Conservation (phyloP, 2,329 filamentous ascomycete genomes). For the Ampelomyces quisqualis region DNA sequence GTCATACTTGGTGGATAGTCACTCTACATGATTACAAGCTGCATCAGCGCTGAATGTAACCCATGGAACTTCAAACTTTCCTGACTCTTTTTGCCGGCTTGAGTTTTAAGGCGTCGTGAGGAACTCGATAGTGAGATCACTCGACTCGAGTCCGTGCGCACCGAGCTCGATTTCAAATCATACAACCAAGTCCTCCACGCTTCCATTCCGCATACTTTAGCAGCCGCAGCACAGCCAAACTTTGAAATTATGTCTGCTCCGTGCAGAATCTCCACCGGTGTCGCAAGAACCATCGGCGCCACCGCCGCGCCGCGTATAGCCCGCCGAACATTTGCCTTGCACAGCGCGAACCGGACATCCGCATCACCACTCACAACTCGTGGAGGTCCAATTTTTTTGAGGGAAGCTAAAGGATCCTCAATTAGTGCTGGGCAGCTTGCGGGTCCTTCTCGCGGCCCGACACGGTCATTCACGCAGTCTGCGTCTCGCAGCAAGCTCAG, state of each 20-base stretch:
- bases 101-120: too few species aligned
- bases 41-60: too few species aligned
- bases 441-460: slow-evolving; percentile 11
- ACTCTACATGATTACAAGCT: too few species aligned
- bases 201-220: slow-evolving; percentile 1
- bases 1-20: too few species aligned
- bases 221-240: too few species aligned
- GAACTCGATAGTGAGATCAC: background rate
- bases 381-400: slow-evolving; percentile 15
- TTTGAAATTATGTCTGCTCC: slow-evolving; percentile 27
- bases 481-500: slow-evolving; percentile 32
- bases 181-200: too few species aligned
- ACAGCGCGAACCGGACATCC: slow-evolving; percentile 15
- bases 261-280: slow-evolving; percentile 26
- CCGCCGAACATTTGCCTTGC: slow-evolving; percentile 30
- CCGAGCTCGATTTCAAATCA: too few species aligned
- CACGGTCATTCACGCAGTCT: slow-evolving; percentile 33
- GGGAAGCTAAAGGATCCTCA: slow-evolving; percentile 10
- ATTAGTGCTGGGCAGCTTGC: slow-evolving; percentile 2
- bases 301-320: slow-evolving; percentile 16
- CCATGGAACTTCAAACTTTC: too few species aligned
- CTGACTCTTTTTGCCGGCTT: too few species aligned
- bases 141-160: slow-evolving; percentile 1
- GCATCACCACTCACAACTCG: slow-evolving; percentile 11
- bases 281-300: slow-evolving; percentile 15